Percentiles rank a stretch among this genome's conserved stretches.
Evolutionary conservation across 441 rosid genomes (phyloP).

Genomic region (Syzygium syzygioides): DNA sequence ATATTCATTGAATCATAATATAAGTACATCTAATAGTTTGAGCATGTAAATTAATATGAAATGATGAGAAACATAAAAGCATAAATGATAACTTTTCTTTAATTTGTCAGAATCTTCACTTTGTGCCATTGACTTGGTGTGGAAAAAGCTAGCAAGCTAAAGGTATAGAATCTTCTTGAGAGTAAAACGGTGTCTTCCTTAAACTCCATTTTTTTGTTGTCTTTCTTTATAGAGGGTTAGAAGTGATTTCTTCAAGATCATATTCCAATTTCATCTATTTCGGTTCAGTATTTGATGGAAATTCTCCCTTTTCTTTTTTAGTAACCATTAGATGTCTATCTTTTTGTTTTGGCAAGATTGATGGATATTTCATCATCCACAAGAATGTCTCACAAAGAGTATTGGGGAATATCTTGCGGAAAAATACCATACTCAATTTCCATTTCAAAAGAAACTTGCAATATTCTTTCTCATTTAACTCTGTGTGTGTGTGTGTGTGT

Average conservation of each 20-base stretch:
- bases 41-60: background rate
- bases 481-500: background rate
- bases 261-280: background rate
- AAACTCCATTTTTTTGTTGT: background rate
- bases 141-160: background rate
- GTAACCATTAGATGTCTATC: background rate
- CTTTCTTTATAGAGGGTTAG: background rate
- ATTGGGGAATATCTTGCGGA: background rate
- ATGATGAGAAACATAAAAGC: background rate
- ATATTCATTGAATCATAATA: background rate
- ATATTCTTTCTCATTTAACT: background rate
- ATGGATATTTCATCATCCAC: background rate
- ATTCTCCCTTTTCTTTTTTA: background rate
- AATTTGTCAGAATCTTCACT: background rate
- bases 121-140: background rate
- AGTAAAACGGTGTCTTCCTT: background rate
- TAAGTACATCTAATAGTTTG: background rate
- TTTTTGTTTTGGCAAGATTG: background rate
- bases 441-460: background rate
- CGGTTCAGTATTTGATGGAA: background rate
- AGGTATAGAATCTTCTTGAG: background rate
- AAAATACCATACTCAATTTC: background rate
- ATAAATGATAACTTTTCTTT: background rate
- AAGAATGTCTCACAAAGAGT: background rate
- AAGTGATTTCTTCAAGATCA: background rate